These are phyloP conservation scores for Phlyctochytrium bullatum DNA, from an alignment of 192 early-diverging fungal genomes.

Conservation along the genomic window DNA sequence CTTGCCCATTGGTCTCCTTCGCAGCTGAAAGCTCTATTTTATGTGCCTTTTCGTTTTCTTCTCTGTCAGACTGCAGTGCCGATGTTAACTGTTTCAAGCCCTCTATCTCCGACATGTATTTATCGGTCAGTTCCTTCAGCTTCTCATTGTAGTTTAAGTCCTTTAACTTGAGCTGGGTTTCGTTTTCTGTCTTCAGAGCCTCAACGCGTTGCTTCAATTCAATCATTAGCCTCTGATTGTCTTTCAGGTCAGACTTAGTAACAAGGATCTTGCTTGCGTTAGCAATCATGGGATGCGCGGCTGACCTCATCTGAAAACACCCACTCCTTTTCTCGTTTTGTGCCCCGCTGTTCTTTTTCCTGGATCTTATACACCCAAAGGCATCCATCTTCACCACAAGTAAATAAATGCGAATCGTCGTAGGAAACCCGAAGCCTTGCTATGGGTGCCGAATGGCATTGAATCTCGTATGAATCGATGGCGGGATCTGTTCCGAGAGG, in stretches of 20 bases:
- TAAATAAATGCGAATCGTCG: constrained; percentile 53
- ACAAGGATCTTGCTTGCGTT: constrained; percentile 42
- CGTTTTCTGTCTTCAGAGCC: constrained; percentile 51
- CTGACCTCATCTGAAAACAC: constrained; percentile 51
- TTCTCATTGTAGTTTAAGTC: constrained; percentile 48
- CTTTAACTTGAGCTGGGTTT: constrained; percentile 47
- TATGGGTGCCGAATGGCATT: constrained; percentile 36
- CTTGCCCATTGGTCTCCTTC: constrained; percentile 25
- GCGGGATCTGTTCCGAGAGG: constrained; percentile 33
- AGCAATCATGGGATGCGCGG: neutral
- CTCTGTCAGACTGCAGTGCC: constrained; percentile 30
- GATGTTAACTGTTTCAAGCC: constrained; percentile 41
- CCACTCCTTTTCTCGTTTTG: constrained; percentile 50
- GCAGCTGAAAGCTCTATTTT: constrained; percentile 23
- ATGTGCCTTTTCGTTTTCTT: constrained; percentile 31
- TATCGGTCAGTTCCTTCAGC: constrained; percentile 45
- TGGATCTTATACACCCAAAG: constrained; percentile 46
- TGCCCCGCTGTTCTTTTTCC: constrained; percentile 41
- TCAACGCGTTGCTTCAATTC: constrained; percentile 48
- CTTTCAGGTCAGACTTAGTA: constrained; percentile 46
- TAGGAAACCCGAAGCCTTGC: constrained; percentile 39
- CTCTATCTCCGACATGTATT: constrained; percentile 48
- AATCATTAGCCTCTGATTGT: constrained; percentile 36
- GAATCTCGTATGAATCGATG: constrained; percentile 34
- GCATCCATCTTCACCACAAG: constrained; percentile 49